Evolutionary conservation across 495 filamentous ascomycete genomes (phyloP).

Genomic region (Massariosphaeria phaeospora): DNA sequence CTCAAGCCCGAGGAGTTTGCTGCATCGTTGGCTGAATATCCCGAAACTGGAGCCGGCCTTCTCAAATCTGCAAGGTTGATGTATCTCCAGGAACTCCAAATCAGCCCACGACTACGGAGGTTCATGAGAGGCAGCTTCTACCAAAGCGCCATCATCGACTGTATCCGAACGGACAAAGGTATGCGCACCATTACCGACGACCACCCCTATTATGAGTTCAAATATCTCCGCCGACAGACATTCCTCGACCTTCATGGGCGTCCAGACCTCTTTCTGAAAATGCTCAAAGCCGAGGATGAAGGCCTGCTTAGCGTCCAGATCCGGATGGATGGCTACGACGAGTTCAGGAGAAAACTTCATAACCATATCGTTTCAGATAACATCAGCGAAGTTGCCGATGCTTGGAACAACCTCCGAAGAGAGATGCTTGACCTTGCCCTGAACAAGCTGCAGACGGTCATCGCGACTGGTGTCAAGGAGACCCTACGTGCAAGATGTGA

Average conservation of each 20-base stretch:
- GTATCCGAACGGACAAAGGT: slow-evolving; percentile 87
- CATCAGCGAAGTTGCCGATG: slow-evolving; percentile 88
- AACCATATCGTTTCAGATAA: slow-evolving; percentile 86
- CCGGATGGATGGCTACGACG: slow-evolving; percentile 64
- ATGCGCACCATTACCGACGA: slow-evolving; percentile 91
- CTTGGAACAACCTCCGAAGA: slow-evolving; percentile 82
- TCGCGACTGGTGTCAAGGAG: slow-evolving; percentile 88
- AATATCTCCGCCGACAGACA: slow-evolving; percentile 86
- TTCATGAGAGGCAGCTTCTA: slow-evolving; percentile 79
- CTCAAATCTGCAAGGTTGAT: slow-evolving; percentile 73
- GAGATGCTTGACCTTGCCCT: slow-evolving; percentile 81
- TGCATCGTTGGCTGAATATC: slow-evolving; percentile 50
- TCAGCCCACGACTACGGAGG: slow-evolving; percentile 86
- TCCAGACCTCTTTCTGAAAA: slow-evolving; percentile 85
- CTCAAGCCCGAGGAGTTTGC: slow-evolving; percentile 77
- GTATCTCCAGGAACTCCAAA: slow-evolving; percentile 85
- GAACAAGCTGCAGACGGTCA: slow-evolving; percentile 71
- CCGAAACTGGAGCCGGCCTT: slow-evolving; percentile 76
- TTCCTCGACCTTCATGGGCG: slow-evolving; percentile 71
- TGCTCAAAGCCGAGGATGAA: slow-evolving; percentile 95
- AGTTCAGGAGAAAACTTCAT: slow-evolving; percentile 69
- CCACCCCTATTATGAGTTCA: slow-evolving; percentile 95
- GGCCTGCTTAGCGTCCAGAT: slow-evolving; percentile 81
- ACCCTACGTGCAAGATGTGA: slow-evolving; percentile 87
- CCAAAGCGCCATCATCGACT: slow-evolving; percentile 72